Conservation (phyloP, 2,329 filamentous ascomycete species). For the Fusarium torreyae region DNA sequence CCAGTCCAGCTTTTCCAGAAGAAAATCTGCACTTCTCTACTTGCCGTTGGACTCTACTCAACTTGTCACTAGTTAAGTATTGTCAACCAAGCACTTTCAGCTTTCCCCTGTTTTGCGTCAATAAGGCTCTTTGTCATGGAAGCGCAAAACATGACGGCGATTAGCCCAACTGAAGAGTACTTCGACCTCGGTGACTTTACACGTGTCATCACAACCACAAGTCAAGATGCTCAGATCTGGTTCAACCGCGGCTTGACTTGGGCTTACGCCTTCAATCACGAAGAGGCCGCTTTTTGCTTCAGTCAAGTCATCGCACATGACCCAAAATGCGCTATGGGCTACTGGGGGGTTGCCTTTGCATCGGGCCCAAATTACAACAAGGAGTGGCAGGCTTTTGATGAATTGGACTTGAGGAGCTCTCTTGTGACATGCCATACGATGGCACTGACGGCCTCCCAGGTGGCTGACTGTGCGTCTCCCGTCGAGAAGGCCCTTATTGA, state of each 20-base stretch:
- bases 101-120: no score
- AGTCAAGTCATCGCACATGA: slow-evolving; percentile 66
- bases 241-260: slow-evolving; percentile 80
- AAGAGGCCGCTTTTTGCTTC: slow-evolving; percentile 75
- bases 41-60: no score
- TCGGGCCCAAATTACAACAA: slow-evolving; percentile 83
- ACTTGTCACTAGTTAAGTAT: no score
- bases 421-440: not conserved
- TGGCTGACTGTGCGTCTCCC: not conserved
- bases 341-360: slow-evolving; percentile 79
- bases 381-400: slow-evolving; percentile 79
- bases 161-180: no score
- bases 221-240: slow-evolving; percentile 67
- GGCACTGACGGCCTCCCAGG: not conserved
- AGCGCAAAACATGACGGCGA: no score
- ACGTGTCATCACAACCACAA: not conserved
- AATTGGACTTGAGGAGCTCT: slow-evolving; percentile 60
- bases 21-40: no score
- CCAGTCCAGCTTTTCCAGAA: no score
- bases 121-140: no score
- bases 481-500: not conserved
- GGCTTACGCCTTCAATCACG: slow-evolving; percentile 81
- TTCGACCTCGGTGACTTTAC: not conserved
- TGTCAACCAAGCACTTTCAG: no score
- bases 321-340: slow-evolving; percentile 70